Evolutionary conservation across 164 flowering plant species (phyloP).

Genomic region (Chimonanthus salicifolius): DNA sequence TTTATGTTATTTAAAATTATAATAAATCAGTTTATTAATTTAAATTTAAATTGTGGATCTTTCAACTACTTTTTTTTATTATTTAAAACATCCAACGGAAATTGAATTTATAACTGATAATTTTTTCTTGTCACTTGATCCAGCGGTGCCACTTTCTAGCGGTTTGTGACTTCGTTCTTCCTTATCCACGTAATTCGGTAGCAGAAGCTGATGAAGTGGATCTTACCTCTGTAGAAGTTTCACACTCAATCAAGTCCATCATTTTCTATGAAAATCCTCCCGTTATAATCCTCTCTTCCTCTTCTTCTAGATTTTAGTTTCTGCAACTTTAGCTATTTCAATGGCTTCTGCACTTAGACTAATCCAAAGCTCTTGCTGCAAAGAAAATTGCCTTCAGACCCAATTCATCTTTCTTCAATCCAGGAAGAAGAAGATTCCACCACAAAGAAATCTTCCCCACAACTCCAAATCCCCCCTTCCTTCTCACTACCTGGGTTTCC

Average conservation of each 20-base stretch:
- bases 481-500: slow-evolving; percentile 2
- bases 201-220: no score
- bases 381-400: background rate
- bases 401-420: slow-evolving; percentile 8
- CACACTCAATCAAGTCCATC: background rate
- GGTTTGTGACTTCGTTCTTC: no score
- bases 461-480: slow-evolving; percentile 14
- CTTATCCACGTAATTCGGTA: no score
- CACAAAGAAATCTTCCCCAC: slow-evolving; percentile 4
- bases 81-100: no score
- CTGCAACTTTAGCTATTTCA: background rate
- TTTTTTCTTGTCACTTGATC: no score
- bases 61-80: no score
- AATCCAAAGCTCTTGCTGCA: background rate
- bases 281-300: background rate
- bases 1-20: no score
- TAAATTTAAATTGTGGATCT: no score
- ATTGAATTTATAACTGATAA: no score
- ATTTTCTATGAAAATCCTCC: background rate
- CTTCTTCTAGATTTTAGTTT: background rate
- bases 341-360: background rate
- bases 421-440: background rate
- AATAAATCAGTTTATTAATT: no score
- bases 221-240: no score
- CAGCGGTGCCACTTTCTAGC: no score